A percentile compares a stretch with the other conserved stretches of the same genome.
Evolutionary conservation across 805 yeast genomes (phyloP).

Genomic region (Pichia insulana): DNA sequence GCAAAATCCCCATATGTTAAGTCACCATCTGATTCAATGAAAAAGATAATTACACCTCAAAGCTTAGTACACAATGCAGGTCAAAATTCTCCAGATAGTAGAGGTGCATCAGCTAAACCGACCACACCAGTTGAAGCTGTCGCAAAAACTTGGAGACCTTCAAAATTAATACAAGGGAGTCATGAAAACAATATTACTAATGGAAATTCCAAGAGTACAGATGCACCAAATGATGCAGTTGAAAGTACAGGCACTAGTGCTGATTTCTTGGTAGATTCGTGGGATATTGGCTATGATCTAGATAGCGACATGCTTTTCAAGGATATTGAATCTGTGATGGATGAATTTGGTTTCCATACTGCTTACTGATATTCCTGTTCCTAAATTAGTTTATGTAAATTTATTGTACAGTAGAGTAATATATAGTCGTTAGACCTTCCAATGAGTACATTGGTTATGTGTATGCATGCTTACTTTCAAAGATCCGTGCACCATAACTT

Average conservation of each 20-base stretch:
- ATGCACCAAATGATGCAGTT: background rate
- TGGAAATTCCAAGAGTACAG: background rate
- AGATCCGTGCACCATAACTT: conserved; percentile 2
- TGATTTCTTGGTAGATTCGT: conserved; percentile 26
- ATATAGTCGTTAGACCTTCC: no score
- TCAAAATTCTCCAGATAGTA: conserved; percentile 6
- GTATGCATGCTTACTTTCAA: no score
- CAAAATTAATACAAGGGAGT: background rate
- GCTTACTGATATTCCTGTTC: conserved; percentile 15
- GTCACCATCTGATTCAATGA: background rate
- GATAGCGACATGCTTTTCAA: conserved; percentile 59
- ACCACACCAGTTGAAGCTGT: conserved; percentile 6
- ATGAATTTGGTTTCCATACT: conserved; percentile 83
- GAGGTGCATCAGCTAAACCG: background rate
- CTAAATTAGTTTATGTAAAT: no score
- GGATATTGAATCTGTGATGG: conserved; percentile 84
- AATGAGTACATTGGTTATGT: no score
- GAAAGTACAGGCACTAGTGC: background rate
- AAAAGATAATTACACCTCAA: conserved; percentile 9
- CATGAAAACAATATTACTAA: background rate
- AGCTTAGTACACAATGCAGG: conserved; percentile 2
- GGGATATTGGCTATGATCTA: conserved; percentile 31
- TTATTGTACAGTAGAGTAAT: no score
- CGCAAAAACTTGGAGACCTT: background rate
- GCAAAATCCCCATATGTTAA: conserved; percentile 11